A percentile compares a stretch with the other conserved stretches of the same genome.
Evolutionary conservation across 2,329 filamentous ascomycete species (phyloP).

Genomic region (Neonectria coccinea): DNA sequence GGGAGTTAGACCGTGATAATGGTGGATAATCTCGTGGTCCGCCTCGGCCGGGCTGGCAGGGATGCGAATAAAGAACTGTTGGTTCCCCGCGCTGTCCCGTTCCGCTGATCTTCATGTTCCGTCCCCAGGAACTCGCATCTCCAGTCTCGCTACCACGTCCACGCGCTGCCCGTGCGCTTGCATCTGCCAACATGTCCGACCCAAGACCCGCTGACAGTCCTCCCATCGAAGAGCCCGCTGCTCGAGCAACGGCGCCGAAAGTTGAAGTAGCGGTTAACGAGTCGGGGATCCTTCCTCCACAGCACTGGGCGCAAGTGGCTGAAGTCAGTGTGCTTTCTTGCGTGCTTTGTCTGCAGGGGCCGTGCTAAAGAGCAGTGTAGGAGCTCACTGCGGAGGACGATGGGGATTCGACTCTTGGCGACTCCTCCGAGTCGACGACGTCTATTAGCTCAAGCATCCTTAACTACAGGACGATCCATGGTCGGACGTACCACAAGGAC

Average conservation of each 20-base stretch:
- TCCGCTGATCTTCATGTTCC: neutral
- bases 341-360: neutral
- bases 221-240: neutral
- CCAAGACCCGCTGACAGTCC: conserved; percentile 1
- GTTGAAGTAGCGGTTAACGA: neutral
- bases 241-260: neutral
- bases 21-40: neutral
- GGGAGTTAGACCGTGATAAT: neutral
- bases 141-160: neutral
- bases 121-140: neutral
- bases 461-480: conserved; percentile 32
- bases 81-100: neutral
- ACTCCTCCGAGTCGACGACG: conserved; percentile 16
- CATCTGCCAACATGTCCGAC: neutral
- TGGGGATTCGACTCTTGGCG: conserved; percentile 23
- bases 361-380: neutral
- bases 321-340: conserved; percentile 15
- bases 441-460: conserved; percentile 33
- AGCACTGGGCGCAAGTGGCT: conserved; percentile 33
- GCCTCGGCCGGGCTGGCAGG: neutral
- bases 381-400: conserved; percentile 25
- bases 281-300: conserved; percentile 28
- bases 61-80: neutral
- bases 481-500: conserved; percentile 31
- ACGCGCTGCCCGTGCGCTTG: neutral